Evolutionary conservation across 257 asterid species (phyloP), one percentile per base, ranked within the genome.

Genomic region (Gentiana macrophylla): DNA sequence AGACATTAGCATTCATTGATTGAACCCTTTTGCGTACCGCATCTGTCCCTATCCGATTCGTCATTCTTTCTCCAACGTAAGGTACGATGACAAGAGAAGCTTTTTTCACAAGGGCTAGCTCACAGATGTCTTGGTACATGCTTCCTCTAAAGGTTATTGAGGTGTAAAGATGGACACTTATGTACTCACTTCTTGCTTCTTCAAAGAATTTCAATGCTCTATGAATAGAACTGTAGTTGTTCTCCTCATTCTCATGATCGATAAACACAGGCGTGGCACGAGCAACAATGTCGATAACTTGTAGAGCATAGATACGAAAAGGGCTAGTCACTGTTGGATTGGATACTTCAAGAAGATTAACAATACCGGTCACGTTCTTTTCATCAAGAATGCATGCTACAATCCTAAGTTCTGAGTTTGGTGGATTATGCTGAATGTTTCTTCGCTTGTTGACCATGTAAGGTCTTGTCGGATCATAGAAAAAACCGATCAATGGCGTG

Each of bases 111-210:
- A 84, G 77, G 4, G 95, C 93, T 45, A 89, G 78, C 67, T 77
- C 84, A 43, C 95, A 89, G 8, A 89, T 72, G 55, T 86, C 95
- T 56, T 78, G 89, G 56, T 86, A 81, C 93, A 83, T 78, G 58
- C 75, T 77, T 57, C 77, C 70, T 65, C 56, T 76, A 4, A 82
- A 64, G 3, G 94, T 52, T 5, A 79, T 70, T 11, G 87, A 67
- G 15, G 95, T 86, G 45, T 72, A 84, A 0, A 67, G 66, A 56
- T 73, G 71, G 9, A 84, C 61, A 57, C 59, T 74, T 3, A 84
- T 63, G 50, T 45, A 49, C 13, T 68, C 83, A 11, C 62, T 58
- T 53, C 60, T 79, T 1, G 74, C 47, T 53, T 81, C 78, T 36
- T 68, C 73, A 32, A 78, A 88, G 57, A 61, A 70, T 71, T 64